Conservation (phyloP, 176 grass and related monocot genomes). For the Raddia guianensis region DNA sequence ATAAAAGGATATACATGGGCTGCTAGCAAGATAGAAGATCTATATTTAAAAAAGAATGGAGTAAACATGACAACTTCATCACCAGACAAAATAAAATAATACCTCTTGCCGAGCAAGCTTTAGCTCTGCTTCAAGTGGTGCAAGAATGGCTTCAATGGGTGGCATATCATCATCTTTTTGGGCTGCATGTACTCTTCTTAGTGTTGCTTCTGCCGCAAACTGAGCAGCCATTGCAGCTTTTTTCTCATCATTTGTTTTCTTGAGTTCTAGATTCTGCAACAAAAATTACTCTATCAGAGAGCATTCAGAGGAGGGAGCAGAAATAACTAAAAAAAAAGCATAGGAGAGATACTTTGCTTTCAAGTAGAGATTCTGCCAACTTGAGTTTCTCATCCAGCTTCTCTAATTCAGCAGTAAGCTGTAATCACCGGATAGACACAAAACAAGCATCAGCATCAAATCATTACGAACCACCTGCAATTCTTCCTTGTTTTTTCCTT, state of each 20-base stretch:
- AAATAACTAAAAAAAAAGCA: conserved; percentile 26
- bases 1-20: not conserved
- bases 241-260: conserved; percentile 95
- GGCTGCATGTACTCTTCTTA: conserved; percentile 88
- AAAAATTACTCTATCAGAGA: conserved; percentile 30
- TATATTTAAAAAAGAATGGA: not conserved
- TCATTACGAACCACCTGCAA: not conserved
- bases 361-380: conserved; percentile 73
- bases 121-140: conserved; percentile 94
- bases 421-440: conserved; percentile 16
- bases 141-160: conserved; percentile 97
- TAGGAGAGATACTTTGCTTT: conserved; percentile 69
- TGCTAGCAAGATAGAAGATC: conserved; percentile 9
- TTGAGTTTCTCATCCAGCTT: conserved; percentile 84
- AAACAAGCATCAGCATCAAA: not conserved
- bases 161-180: conserved; percentile 99
- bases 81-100: conserved; percentile 24
- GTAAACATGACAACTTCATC: conserved; percentile 24
- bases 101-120: conserved; percentile 94
- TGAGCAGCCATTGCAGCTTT: conserved; percentile 87
- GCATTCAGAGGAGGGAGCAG: not conserved
- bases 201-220: conserved; percentile 92
- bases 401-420: conserved; percentile 72
- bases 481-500: not conserved
- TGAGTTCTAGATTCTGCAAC: conserved; percentile 93